Base-by-base conservation (phyloP, 1,284 basidiomycete species). In the Malassezia pachydermatis region DNA sequence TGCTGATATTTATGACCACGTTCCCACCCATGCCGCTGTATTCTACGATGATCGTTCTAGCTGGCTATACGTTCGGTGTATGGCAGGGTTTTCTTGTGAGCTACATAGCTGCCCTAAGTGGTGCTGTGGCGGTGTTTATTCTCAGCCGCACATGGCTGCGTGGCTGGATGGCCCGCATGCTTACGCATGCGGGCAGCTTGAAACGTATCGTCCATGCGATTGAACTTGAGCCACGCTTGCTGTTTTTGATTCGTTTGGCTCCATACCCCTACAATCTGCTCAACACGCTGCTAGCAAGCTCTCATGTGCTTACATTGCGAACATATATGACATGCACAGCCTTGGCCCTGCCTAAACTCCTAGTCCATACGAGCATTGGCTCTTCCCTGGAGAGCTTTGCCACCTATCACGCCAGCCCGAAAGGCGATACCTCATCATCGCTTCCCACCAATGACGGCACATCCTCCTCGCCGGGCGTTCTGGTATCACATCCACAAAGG, bases 281-380 rank as follows among this genome's bases (percentile, higher is more conserved):
- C 81, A 88, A 88, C 75, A 85, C 83, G 61, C 78, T 88, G 35
- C 78, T 88, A 28, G 86, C 86, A 2, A 84, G 84, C n/a, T 81
- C 84, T 11, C 81, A 82, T n/a, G 81, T 81, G n/a, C 78, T 88
- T 58, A 82, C 80, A 9, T 76, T 88, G 60, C 77, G 77, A 55
- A 87, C 84, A 9, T 88, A 87, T 73, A 79, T 80, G 23, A 65
- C 78, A 39, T 87, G 84, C 75, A 88, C 86, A 7, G 85, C 81
- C 5, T 77, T 87, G 25, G 84, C 83, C 29, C 77, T 88, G 45
- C 81, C 84, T 77, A 88, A 88, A 73, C 80, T 88, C 58, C 81
- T 87, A 72, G 79, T 88, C 45, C 86, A 88, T 75, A 86, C 84
- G 20, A 83, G 79, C 54, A 77, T 88, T 55, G 86, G 86, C 36